Base-by-base conservation (phyloP, 1,284 basidiomycete species). In the Ceratobasidium sp. region DNA sequence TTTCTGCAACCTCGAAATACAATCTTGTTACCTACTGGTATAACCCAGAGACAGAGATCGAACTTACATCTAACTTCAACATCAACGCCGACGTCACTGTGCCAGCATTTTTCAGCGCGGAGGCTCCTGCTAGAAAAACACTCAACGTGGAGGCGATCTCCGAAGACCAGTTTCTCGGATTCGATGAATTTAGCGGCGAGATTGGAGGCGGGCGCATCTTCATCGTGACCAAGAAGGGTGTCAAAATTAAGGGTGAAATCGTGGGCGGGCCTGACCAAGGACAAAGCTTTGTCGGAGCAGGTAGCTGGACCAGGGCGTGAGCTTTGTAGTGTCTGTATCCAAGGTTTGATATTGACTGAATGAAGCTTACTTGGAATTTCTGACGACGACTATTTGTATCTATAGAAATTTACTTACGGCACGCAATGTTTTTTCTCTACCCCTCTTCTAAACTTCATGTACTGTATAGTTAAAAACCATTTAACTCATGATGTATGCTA, bases 201-300 rank as follows among this genome's bases (percentile, higher is more conserved):
- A 26, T 52, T 26, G 49, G 49, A 52, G 49, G 5, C 13, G 49
- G 49, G 18, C 49, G 49, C 23, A 26, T 52, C 1, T 52, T 21
- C 21, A n/a, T 52, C n/a, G 4, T 2, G 18, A 52, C 49, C 14
- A 13, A 21, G 9, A 52, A 52, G 23, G 49, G 49, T 28, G 28
- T 52, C 49, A 52, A 52, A 13, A 26, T 52, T 4, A 52, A n/a
- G 23, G 49, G 49, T 3, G 13, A 5, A 13, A 52, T 52, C 11
- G 23, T 23, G 5, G 49, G 49, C 13, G 49, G 49, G 11, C 49
- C 49, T 6, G 49, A 8, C 13, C 4, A 9, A 9, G 23, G n/a
- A 13, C 49, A 52, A 13, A 52, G 49, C 23, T 52, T 52, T 52
- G 49, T 52, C 23, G 49, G 49, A 28, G 49, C 49, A 26, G 49